Evolutionary conservation across 352 stramenopile genomes (phyloP), one percentile per base, ranked within the genome.

Genomic region (Phytophthora brassicae): DNA sequence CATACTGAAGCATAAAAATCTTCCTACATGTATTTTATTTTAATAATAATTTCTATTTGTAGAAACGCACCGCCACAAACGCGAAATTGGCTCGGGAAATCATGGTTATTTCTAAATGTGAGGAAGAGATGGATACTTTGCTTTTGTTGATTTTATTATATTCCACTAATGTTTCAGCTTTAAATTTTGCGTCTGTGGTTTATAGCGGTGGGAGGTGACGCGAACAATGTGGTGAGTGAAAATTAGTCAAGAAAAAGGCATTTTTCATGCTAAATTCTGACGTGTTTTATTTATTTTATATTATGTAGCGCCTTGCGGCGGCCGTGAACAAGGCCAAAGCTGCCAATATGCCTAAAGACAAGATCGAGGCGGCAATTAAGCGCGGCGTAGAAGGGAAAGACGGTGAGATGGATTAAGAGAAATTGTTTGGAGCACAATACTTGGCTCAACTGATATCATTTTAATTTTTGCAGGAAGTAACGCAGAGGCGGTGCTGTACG

Each of bases 321-420:
- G 75, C 72, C 11, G 75, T 90, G 50, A 80, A 73, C 56, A 88
- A 90, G 62, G 84, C 84, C 52, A 93, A 93, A 69, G 77, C 85
- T 3, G 79, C 72, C 31, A 94, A 94, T 65, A 92, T 92, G 83
- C 67, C 82, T 45, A 90, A 90, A n/a, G 85, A 94, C 62, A 85
- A 80, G 66, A 94, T 94, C 49, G 85, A 92, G 51, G 80, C 80
- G 22, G 85, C 85, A 4, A 86, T 94, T 66, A 92, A 92, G 76
- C 82, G 85, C 44, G 85, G 85, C 51, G 79, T 89, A 26, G 85
- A 94, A 16, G 78, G 75, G 62, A 94, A 94, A 71, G 82, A 92
- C 56, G 76, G 76, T 79, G 50, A 38, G 22, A 14, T 28, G 20
- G 26, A 44, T 8, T n/a, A n/a, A 11, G n/a, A 14, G 6, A 42